phyloP scores from a whole-genome alignment of 106 monocot genomes.

The Dioscorea alata region DNA sequence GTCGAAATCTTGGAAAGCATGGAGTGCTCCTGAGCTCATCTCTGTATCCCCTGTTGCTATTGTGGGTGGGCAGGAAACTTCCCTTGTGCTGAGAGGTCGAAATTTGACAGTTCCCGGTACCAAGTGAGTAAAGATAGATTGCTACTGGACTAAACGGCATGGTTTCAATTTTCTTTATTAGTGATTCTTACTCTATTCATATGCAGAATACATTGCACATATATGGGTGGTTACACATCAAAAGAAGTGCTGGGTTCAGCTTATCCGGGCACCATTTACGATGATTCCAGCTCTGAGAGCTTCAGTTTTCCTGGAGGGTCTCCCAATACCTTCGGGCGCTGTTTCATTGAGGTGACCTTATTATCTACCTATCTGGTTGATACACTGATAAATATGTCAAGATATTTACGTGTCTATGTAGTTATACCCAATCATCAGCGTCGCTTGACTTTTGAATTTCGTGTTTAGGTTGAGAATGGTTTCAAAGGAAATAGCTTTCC shows the following conservation, averaged over 20 bases:
- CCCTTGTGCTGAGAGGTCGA: constrained; percentile 67
- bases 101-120: constrained; percentile 85
- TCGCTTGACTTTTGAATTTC: constrained; percentile 3
- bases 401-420: too few species aligned
- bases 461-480: constrained; percentile 86
- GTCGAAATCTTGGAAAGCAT: constrained; percentile 77
- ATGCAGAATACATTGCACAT: constrained; percentile 86
- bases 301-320: constrained; percentile 65
- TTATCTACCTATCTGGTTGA: not conserved
- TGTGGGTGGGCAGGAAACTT: constrained; percentile 68
- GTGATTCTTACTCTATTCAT: not conserved
- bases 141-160: too few species aligned
- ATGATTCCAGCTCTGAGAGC: constrained; percentile 67
- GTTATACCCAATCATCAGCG: too few species aligned
- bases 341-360: constrained; percentile 77
- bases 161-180: too few species aligned
- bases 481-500: constrained; percentile 98
- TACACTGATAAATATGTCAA: too few species aligned
- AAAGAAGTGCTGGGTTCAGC: constrained; percentile 71
- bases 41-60: constrained; percentile 85
- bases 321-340: constrained; percentile 57
- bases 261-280: constrained; percentile 76
- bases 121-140: constrained; percentile 44
- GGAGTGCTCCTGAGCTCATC: constrained; percentile 78
- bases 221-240: constrained; percentile 68